phyloP scores from a whole-genome alignment of 2,329 filamentous ascomycete species.

The Talaromyces sp. region DNA sequence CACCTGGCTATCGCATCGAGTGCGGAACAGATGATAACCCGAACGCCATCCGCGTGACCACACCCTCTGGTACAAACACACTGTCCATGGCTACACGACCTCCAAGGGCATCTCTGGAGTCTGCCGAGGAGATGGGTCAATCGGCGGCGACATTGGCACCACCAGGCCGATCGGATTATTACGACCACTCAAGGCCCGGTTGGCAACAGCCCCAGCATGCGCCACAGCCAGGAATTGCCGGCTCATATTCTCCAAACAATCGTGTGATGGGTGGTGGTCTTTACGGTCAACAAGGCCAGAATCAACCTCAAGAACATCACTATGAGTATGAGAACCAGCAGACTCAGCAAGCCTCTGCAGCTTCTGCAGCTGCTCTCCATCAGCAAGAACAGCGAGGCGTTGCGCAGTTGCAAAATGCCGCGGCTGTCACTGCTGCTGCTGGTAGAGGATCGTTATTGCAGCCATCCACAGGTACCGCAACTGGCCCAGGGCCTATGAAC shows the following conservation, averaged over 20 bases:
- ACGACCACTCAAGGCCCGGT: conserved; percentile 39
- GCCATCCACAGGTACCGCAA: conserved; percentile 42
- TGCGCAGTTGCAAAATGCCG: conserved; percentile 64
- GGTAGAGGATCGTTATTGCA: conserved; percentile 53
- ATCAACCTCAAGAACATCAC: conserved; percentile 43
- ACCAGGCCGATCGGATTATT: conserved; percentile 40
- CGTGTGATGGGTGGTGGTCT: conserved; percentile 38
- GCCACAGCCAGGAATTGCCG: conserved; percentile 34
- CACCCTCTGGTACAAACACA: conserved; percentile 94
- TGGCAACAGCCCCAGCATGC: conserved; percentile 40
- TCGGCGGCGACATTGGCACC: conserved; percentile 33
- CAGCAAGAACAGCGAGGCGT: conserved; percentile 66
- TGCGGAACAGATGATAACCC: conserved; percentile 92
- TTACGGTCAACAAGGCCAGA: conserved; percentile 39
- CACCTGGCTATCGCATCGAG: conserved; percentile 93
- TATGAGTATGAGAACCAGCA: conserved; percentile 45
- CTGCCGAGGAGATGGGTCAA: conserved; percentile 31
- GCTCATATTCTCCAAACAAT: conserved; percentile 44
- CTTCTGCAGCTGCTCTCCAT: conserved; percentile 48
- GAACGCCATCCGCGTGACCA: conserved; percentile 94
- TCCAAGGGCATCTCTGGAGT: conserved; percentile 31
- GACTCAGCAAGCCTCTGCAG: conserved; percentile 48
- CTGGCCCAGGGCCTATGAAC: conserved; percentile 55
- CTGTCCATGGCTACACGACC: conserved; percentile 65
- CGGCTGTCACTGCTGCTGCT: conserved; percentile 46